phyloP scores from a whole-genome alignment of 1,139 yeast genomes.

The Candida tropicalis region DNA sequence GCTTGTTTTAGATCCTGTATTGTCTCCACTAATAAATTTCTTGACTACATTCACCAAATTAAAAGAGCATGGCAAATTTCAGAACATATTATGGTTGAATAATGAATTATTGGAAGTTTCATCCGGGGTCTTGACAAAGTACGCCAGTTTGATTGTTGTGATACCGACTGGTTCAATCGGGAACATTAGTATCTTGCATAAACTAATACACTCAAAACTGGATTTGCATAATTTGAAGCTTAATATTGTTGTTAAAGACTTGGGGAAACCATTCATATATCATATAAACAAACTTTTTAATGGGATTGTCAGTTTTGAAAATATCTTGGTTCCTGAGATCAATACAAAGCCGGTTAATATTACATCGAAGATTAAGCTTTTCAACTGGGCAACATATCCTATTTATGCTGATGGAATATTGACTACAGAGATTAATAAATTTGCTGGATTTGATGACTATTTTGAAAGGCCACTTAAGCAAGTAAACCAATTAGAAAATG shows the following conservation, averaged over 20 bases:
- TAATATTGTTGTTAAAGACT: slow-evolving; percentile 34
- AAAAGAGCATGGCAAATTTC: slow-evolving; percentile 59
- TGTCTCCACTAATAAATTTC: slow-evolving; percentile 59
- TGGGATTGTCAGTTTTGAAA: slow-evolving; percentile 26
- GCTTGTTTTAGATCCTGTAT: slow-evolving; percentile 56
- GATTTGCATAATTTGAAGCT: slow-evolving; percentile 18
- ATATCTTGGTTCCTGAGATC: slow-evolving; percentile 16
- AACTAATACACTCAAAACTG: slow-evolving; percentile 15
- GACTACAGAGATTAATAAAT: slow-evolving; percentile 20
- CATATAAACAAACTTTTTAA: slow-evolving; percentile 28
- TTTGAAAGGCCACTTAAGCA: slow-evolving; percentile 39
- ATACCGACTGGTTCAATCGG: slow-evolving; percentile 22
- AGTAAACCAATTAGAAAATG: slow-evolving; percentile 28
- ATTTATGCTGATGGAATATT: slow-evolving; percentile 30
- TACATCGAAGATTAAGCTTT: slow-evolving; percentile 26
- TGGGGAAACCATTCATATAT: slow-evolving; percentile 31
- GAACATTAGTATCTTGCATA: slow-evolving; percentile 17
- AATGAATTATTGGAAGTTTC: slow-evolving; percentile 19
- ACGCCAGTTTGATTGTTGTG: slow-evolving; percentile 42
- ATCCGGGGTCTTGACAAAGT: slow-evolving; percentile 20
- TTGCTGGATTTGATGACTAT: slow-evolving; percentile 30
- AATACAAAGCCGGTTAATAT: slow-evolving; percentile 17
- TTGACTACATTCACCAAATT: slow-evolving; percentile 62
- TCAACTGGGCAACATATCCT: slow-evolving; percentile 38
- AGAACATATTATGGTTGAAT: slow-evolving; percentile 61